Conservation (phyloP, 2,329 filamentous ascomycete species). For the Nothophoma quercina region DNA sequence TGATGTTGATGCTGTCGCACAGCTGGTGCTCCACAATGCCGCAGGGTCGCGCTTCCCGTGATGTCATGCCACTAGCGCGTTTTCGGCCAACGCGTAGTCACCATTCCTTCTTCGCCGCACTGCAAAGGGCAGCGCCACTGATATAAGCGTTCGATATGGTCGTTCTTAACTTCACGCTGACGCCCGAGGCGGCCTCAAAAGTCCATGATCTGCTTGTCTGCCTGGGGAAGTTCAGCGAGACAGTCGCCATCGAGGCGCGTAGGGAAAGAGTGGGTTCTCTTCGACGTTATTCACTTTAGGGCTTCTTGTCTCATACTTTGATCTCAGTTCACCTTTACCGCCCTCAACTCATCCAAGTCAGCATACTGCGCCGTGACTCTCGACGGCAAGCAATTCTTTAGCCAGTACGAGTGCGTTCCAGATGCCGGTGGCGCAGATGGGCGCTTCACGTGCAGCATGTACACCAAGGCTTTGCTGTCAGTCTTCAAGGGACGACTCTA, state of each 20-base stretch:
- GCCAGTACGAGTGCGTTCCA: conserved; percentile 70
- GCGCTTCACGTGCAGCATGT: conserved; percentile 76
- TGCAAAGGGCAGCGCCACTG: background rate
- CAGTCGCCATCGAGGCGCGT: conserved; percentile 76
- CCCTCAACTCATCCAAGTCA: conserved; percentile 81
- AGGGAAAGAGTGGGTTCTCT: conserved; percentile 66
- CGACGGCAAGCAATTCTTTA: conserved; percentile 73
- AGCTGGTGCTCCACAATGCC: conserved; percentile 4
- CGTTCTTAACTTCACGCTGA: conserved; percentile 73
- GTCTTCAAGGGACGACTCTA: conserved; percentile 74
- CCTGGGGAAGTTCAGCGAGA: conserved; percentile 80
- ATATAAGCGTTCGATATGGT: conserved; percentile 47
- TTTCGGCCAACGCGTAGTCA: conserved; percentile 17
- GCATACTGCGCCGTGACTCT: conserved; percentile 78
- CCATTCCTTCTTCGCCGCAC: background rate
- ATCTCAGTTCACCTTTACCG: conserved; percentile 70
- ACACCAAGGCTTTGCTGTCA: conserved; percentile 73
- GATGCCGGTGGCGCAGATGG: conserved; percentile 47
- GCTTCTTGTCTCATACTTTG: conserved; percentile 27
- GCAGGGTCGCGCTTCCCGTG: conserved; percentile 15
- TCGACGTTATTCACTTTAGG: conserved; percentile 19
- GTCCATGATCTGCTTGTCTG: conserved; percentile 78
- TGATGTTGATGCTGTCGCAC: conserved; percentile 19
- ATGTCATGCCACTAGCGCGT: conserved; percentile 32
- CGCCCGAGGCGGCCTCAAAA: conserved; percentile 73